A percentile compares a stretch with the other conserved stretches of the same genome.
Evolutionary conservation across 768 basidiomycete genomes (phyloP).

Genomic region (Nevesoporus exiguus): DNA sequence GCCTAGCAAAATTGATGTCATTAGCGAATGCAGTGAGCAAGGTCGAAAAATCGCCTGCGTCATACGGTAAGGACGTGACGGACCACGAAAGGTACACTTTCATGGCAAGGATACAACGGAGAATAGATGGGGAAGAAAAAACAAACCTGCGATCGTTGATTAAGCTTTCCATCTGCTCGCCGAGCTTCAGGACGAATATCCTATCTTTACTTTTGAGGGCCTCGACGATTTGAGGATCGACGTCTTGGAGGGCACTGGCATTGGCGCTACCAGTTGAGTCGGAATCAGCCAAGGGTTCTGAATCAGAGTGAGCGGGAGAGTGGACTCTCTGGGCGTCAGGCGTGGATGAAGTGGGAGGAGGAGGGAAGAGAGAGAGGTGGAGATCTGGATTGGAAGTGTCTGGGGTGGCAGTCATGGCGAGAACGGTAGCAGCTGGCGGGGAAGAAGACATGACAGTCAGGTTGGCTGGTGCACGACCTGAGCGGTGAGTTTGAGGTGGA

Average conservation of each 20-base stretch:
- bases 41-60: background rate
- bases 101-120: background rate
- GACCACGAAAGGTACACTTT: constrained; percentile 2
- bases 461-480: constrained; percentile 8
- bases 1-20: constrained; percentile 37
- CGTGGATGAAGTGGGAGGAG: constrained; percentile 13
- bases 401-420: constrained; percentile 12
- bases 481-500: background rate
- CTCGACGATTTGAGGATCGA: constrained; percentile 79
- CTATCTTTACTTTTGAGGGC: constrained; percentile 86
- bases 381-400: constrained; percentile 14
- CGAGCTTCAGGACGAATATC: constrained; percentile 84
- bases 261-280: constrained; percentile 28
- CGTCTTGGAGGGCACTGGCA: constrained; percentile 38
- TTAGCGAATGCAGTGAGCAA: constrained; percentile 20
- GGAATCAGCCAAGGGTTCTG: constrained; percentile 28
- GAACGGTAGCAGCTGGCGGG: constrained; percentile 3
- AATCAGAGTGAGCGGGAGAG: constrained; percentile 22
- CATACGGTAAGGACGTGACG: background rate
- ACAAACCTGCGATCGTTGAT: constrained; percentile 73
- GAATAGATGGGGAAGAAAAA: background rate
- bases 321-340: constrained; percentile 11
- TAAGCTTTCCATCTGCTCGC: constrained; percentile 78
- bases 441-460: constrained; percentile 13
- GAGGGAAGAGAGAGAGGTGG: constrained; percentile 2